Base-by-base conservation (phyloP, 805 yeast genomes). In the Candida koratica region DNA sequence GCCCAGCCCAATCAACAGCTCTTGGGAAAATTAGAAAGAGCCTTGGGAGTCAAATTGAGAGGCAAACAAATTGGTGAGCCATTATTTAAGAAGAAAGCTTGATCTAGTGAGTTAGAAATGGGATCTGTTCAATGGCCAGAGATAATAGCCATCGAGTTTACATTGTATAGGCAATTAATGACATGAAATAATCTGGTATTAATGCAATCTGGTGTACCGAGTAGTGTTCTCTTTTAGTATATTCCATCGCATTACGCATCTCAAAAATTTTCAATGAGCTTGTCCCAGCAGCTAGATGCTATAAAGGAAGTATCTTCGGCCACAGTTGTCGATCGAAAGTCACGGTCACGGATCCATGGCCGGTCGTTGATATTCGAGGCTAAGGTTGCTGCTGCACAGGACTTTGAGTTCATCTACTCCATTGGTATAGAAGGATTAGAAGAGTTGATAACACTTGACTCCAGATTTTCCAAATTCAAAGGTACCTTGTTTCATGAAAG, bases 1-100 rank as follows among this genome's bases (percentile, higher is more conserved):
- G 98, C 96, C 29, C 78, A 84, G 48, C 98, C 98, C 40, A 89
- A 86, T 70, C 98, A 93, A 71, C 97, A 89, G 66, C 64, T 93
- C 36, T 74, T 93, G 53, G 89, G 83, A 37, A 93, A 93, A 70
- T 67, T 93, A 61, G 97, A 93, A 70, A 78, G 96, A 64, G 94
- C 83, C 27, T 72, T 93, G 52, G 97, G 97, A 48, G 83, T 93
- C 46, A 93, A 88, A 69, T 77, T 93, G 58, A 79, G 97, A 69
- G 98, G 98, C 58, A 89, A 90, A 70, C 84, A 81, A 63, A 84
- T 93, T 53, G 98, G 98, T 45, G 79, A 81, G 53, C 96, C 97
- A 22, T 71, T 93, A 48, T 75, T 75, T 49, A 71, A 66, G 38
- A 74, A 73, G 68, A 76, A 76, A 69, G 61, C 60, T 44, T 64